A percentile compares a stretch with the other conserved stretches of the same genome.
Conservation (phyloP, 2,329 filamentous ascomycete genomes). For the Remersonia thermophila region DNA sequence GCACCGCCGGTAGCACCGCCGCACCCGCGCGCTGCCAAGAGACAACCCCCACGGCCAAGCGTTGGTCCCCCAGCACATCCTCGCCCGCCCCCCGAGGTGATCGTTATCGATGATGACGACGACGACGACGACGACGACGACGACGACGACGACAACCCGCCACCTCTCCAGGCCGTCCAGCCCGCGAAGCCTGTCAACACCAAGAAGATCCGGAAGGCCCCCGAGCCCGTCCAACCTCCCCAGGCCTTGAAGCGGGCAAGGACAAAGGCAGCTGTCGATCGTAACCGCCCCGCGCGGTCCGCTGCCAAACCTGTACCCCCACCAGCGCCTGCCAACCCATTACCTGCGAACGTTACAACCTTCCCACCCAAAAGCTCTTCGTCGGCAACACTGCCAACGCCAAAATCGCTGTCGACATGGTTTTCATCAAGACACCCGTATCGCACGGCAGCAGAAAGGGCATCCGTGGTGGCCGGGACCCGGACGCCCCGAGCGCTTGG, state of each 20-base stretch:
- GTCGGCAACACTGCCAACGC: too few relatives aligned
- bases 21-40: too few relatives aligned
- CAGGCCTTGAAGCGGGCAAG: too few relatives aligned
- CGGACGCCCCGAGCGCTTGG: conserved; percentile 6
- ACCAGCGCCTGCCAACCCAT: not conserved
- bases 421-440: conserved; percentile 18
- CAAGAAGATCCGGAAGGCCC: too few relatives aligned
- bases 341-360: too few relatives aligned
- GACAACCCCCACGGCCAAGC: not conserved
- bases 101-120: conserved; percentile 10
- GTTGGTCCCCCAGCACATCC: not conserved
- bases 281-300: too few relatives aligned
- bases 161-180: not conserved
- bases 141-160: too few relatives aligned
- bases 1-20: too few relatives aligned
- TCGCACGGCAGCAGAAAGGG: conserved; percentile 9
- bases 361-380: not conserved
- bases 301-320: not conserved
- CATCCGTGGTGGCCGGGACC: conserved; percentile 10
- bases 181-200: not conserved
- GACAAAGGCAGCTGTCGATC: too few relatives aligned
- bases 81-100: conserved; percentile 2
- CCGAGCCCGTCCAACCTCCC: too few relatives aligned
- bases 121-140: not conserved
- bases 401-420: conserved; percentile 3